phyloP scores from a whole-genome alignment of 1,139 yeast species.

The Debaryomyces sp. region DNA sequence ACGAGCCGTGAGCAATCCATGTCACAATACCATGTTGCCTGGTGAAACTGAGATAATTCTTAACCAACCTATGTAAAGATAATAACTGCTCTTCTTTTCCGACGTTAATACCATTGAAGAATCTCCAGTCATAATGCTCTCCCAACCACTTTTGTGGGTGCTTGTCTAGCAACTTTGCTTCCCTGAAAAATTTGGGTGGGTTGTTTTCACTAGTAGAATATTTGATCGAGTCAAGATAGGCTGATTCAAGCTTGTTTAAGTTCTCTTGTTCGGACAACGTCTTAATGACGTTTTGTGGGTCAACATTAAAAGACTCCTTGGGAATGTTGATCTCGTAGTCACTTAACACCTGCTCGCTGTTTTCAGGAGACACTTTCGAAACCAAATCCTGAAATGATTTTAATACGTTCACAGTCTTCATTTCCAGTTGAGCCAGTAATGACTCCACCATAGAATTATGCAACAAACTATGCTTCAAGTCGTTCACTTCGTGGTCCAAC shows the following conservation, averaged over 20 bases:
- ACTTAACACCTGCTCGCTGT: slow-evolving; percentile 10
- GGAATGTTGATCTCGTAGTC: slow-evolving; percentile 16
- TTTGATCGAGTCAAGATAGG: slow-evolving; percentile 26
- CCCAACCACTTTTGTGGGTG: slow-evolving; percentile 33
- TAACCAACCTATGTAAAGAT: slow-evolving; percentile 31
- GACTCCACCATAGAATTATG: slow-evolving; percentile 29
- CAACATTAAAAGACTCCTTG: slow-evolving; percentile 18
- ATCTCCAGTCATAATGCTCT: slow-evolving; percentile 50
- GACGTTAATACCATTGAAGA: slow-evolving; percentile 44
- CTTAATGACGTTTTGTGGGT: slow-evolving; percentile 12
- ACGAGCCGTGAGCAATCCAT: slow-evolving; percentile 47
- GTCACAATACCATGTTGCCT: slow-evolving; percentile 32
- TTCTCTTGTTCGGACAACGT: slow-evolving; percentile 11
- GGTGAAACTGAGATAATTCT: slow-evolving; percentile 35
- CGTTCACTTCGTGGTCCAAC: slow-evolving; percentile 17
- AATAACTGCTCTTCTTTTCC: slow-evolving; percentile 31
- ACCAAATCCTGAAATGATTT: slow-evolving; percentile 16
- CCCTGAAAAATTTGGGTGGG: slow-evolving; percentile 38
- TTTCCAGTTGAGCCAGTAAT: slow-evolving; percentile 9
- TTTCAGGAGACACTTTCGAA: slow-evolving; percentile 11
- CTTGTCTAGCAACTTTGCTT: slow-evolving; percentile 28
- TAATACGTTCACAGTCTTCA: slow-evolving; percentile 17
- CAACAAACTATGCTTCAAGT: slow-evolving; percentile 23
- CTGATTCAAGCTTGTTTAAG: slow-evolving; percentile 14
- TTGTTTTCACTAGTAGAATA: slow-evolving; percentile 23